Percentiles rank a stretch among this genome's conserved stretches.
Conservation (phyloP, 495 filamentous ascomycete genomes). For the Podospora australis region DNA sequence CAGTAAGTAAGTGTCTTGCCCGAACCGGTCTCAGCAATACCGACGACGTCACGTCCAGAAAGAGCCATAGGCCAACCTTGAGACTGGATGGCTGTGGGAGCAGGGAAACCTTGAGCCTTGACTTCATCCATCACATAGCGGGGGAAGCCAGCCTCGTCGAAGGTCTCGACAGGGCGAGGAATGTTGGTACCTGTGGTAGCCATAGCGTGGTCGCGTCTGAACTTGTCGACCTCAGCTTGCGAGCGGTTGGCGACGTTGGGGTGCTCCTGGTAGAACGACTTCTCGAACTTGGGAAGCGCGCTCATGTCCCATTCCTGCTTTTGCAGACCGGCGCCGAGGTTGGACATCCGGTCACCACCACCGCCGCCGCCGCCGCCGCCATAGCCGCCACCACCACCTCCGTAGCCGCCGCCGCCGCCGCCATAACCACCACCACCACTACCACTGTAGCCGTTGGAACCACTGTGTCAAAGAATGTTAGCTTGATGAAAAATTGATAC, state of each 20-base stretch:
- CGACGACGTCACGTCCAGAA: slow-evolving; percentile 95
- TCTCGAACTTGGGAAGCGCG: slow-evolving; percentile 91
- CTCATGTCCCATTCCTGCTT: slow-evolving; percentile 78
- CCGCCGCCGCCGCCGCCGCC: slow-evolving; percentile 51
- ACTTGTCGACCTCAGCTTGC: slow-evolving; percentile 73
- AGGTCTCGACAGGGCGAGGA: slow-evolving; percentile 88
- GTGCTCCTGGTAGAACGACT: slow-evolving; percentile 97
- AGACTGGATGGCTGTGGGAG: slow-evolving; percentile 92
- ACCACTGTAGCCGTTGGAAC: slow-evolving; percentile 26
- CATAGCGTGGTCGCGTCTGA: slow-evolving; percentile 76
- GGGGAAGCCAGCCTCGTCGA: slow-evolving; percentile 96
- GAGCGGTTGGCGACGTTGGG: slow-evolving; percentile 68
- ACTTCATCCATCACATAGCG: slow-evolving; percentile 96
- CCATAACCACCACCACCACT: slow-evolving; percentile 24
- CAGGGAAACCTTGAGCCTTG: slow-evolving; percentile 90
- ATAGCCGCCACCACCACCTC: slow-evolving; percentile 47
- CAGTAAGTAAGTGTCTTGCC: slow-evolving; percentile 99
- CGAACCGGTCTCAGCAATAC: slow-evolving; percentile 98
- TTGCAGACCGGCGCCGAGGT: slow-evolving; percentile 79
- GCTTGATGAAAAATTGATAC: slow-evolving; percentile 24
- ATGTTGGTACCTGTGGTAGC: slow-evolving; percentile 68
- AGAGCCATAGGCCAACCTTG: slow-evolving; percentile 99
- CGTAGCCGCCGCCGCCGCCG: slow-evolving; percentile 42
- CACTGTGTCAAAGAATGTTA: slow-evolving; percentile 20
- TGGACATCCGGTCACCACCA: slow-evolving; percentile 88